These are phyloP conservation scores for Diaporthe ampelina DNA, from an alignment of 2,329 filamentous ascomycete species.

Conservation along the genomic window DNA sequence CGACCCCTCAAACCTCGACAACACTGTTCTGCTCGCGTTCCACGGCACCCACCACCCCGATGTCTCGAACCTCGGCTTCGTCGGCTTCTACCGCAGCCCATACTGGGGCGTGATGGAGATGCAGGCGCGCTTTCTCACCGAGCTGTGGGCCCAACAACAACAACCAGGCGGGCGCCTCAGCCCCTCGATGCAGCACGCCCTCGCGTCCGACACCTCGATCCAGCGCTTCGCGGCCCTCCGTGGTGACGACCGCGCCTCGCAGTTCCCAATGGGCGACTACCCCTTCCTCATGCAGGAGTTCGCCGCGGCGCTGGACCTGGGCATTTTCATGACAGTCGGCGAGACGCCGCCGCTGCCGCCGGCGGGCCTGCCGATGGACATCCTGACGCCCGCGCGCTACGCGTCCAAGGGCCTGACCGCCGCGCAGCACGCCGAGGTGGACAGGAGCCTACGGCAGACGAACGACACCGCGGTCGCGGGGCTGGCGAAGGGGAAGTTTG, in stretches of 20 bases:
- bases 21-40: constrained; percentile 77
- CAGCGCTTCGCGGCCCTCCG: constrained; percentile 65
- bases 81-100: constrained; percentile 86
- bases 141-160: constrained; percentile 65
- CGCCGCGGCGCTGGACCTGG: constrained; percentile 69
- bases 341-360: constrained; percentile 56
- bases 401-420: constrained; percentile 56
- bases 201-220: constrained; percentile 60
- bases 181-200: constrained; percentile 54
- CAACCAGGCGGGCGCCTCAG: constrained; percentile 45
- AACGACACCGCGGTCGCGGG: constrained; percentile 57
- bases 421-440: constrained; percentile 56
- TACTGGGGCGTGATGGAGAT: constrained; percentile 92
- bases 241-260: constrained; percentile 65
- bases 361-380: constrained; percentile 62
- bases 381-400: constrained; percentile 71
- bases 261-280: constrained; percentile 90
- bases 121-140: constrained; percentile 79
- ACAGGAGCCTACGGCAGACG: constrained; percentile 61
- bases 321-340: constrained; percentile 52
- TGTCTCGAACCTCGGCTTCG: constrained; percentile 78
- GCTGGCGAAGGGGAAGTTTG: constrained; percentile 63
- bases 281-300: constrained; percentile 81
- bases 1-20: constrained; percentile 64
- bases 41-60: constrained; percentile 74